These are phyloP conservation scores for Debaryomyces maramus DNA, from an alignment of 805 yeast species.

Conservation along the genomic window DNA sequence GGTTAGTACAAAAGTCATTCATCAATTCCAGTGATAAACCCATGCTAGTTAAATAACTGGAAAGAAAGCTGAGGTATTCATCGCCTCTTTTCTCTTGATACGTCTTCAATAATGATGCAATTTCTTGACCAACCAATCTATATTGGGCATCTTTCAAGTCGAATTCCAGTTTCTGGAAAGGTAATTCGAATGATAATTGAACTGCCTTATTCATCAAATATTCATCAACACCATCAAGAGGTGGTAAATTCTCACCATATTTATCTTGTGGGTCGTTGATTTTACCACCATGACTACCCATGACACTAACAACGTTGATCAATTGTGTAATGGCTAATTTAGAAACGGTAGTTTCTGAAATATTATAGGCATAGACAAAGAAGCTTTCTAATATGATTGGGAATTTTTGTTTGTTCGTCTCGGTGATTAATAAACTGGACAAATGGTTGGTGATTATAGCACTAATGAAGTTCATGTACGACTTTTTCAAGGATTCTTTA, in stretches of 20 bases:
- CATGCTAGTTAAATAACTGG: slow-evolving; percentile 55
- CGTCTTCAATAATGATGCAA: slow-evolving; percentile 66
- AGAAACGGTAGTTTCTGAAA: slow-evolving; percentile 62
- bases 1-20: slow-evolving; percentile 59
- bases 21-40: slow-evolving; percentile 59
- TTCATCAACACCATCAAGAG: slow-evolving; percentile 69
- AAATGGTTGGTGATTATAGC: slow-evolving; percentile 74
- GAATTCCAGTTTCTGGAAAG: slow-evolving; percentile 67
- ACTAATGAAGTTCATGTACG: slow-evolving; percentile 68
- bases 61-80: slow-evolving; percentile 47
- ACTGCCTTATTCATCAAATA: slow-evolving; percentile 68
- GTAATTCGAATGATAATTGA: slow-evolving; percentile 70
- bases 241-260: slow-evolving; percentile 45
- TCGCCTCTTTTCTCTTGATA: slow-evolving; percentile 46
- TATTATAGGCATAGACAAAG: slow-evolving; percentile 62
- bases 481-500: slow-evolving; percentile 62
- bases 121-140: slow-evolving; percentile 71
- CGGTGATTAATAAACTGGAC: slow-evolving; percentile 72
- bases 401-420: slow-evolving; percentile 60
- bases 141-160: slow-evolving; percentile 78
- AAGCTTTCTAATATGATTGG: slow-evolving; percentile 62
- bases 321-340: slow-evolving; percentile 71
- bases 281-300: slow-evolving; percentile 64
- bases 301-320: slow-evolving; percentile 56
- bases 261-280: slow-evolving; percentile 63